Evolutionary conservation across 805 yeast genomes (phyloP), one percentile per base, ranked within the genome.

Genomic region (Candida arabinofermentans): DNA sequence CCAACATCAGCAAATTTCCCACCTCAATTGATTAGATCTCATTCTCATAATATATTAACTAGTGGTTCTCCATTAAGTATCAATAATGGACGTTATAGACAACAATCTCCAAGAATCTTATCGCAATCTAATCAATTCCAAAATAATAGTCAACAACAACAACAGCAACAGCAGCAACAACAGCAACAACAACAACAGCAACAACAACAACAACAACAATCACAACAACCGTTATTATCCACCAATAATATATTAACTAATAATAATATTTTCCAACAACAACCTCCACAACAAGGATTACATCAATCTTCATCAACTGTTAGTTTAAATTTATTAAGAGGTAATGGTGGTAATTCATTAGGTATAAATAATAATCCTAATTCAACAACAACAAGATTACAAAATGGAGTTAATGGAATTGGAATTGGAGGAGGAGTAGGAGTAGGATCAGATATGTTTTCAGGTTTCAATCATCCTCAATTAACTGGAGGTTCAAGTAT

Each of bases 11-110:
- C 45, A 3, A 29, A 37, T 8, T 55, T 57, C 32, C 61, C 59
- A 4, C 59, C 65, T 2, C 47, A 59, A 1, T 38, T 64, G 40
- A 64, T 64, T 22, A 55, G 69, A 40, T 61, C 69, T 0, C 69
- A 64, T 32, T 62, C 67, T 2, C 66, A 59, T 44, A 51, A 42
- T 24, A 37, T 62, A 8, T 37, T 56, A 19, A 54, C 48, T 40
- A 43, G 61, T 12, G 57, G 54, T n/a, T 47, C 58, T 10, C 58
- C 57, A 5, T 43, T 62, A 22, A 45, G 58, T 7, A 43, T 58
- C 43, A 53, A 50, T 34, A 38, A 59, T 3, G 59, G 60, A 16
- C 51, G 67, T 40, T 62, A 59, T 37, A 57, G 67, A 49, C 68
- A 64, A 38, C 67, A 63, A 44, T 59, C 66, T 7, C 64, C 67